Evolutionary conservation across 495 filamentous ascomycete species (phyloP).

Genomic region (Aspergillus baeticus): DNA sequence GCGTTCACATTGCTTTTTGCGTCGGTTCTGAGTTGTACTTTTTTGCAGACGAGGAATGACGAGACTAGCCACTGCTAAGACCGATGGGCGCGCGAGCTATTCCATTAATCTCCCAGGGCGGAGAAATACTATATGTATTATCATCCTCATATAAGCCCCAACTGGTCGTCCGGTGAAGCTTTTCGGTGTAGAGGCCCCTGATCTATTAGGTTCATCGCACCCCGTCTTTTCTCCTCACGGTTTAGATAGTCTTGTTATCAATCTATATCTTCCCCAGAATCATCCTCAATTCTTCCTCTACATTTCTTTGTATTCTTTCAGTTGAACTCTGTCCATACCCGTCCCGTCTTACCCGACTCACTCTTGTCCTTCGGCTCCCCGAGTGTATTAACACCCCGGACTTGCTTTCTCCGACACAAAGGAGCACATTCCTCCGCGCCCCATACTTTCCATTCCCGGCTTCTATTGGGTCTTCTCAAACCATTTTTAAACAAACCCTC

Average conservation of each 20-base stretch:
- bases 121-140: not conserved
- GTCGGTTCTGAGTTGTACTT: slow-evolving; percentile 1
- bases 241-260: not conserved
- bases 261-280: not conserved
- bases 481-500: not conserved
- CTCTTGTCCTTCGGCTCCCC: not conserved
- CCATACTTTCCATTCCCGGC: no score
- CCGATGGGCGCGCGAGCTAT: no score
- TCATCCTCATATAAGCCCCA: not conserved
- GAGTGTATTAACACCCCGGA: not conserved
- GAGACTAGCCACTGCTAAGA: no score
- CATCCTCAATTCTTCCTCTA: not conserved
- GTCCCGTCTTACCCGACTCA: no score
- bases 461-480: not conserved
- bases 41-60: not conserved
- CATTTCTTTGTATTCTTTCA: not conserved
- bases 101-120: not conserved
- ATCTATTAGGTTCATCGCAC: not conserved
- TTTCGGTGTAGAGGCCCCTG: not conserved
- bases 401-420: no score
- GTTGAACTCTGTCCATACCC: no score
- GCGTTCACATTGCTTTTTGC: slow-evolving; percentile 12
- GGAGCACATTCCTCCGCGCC: not conserved
- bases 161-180: slow-evolving; percentile 11
- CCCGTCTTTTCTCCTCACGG: not conserved